Conservation (phyloP, 1,139 yeast genomes). For the Kurtzmaniella quercitrusa region DNA sequence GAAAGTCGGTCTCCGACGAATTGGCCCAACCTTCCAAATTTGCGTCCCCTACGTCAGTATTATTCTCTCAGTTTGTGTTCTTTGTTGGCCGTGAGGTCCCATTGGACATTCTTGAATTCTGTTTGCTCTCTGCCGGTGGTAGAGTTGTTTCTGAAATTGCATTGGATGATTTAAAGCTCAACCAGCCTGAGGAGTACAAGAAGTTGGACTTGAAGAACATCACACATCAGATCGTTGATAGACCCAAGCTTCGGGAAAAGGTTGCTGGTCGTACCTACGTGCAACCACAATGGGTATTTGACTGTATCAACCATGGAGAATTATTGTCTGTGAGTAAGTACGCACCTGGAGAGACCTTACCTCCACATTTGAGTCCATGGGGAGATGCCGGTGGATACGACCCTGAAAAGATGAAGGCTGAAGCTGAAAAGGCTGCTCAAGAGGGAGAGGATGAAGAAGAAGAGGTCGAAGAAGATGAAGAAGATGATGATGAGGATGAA, state of each 20-base stretch:
- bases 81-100: constrained; percentile 96
- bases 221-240: constrained; percentile 92
- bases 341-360: constrained; percentile 91
- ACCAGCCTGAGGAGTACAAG: constrained; percentile 34
- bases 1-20: constrained; percentile 68
- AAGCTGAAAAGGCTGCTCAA: constrained; percentile 31
- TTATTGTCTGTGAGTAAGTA: constrained; percentile 75
- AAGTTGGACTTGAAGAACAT: constrained; percentile 62
- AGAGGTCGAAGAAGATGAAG: constrained; percentile 49
- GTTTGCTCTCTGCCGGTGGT: constrained; percentile 87
- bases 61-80: constrained; percentile 75
- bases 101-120: constrained; percentile 82
- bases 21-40: constrained; percentile 75
- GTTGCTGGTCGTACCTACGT: constrained; percentile 90
- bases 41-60: constrained; percentile 53
- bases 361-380: constrained; percentile 99
- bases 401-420: constrained; percentile 57
- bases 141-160: constrained; percentile 81
- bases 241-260: constrained; percentile 75
- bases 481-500: constrained; percentile 44
- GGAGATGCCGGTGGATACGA: constrained; percentile 91
- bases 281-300: constrained; percentile 98
- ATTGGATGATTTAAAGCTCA: constrained; percentile 62
- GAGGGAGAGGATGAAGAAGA: constrained; percentile 48
- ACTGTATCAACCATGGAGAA: constrained; percentile 74